phyloP scores from a whole-genome alignment of 2,329 filamentous ascomycete genomes.

The Phoma sp. region DNA sequence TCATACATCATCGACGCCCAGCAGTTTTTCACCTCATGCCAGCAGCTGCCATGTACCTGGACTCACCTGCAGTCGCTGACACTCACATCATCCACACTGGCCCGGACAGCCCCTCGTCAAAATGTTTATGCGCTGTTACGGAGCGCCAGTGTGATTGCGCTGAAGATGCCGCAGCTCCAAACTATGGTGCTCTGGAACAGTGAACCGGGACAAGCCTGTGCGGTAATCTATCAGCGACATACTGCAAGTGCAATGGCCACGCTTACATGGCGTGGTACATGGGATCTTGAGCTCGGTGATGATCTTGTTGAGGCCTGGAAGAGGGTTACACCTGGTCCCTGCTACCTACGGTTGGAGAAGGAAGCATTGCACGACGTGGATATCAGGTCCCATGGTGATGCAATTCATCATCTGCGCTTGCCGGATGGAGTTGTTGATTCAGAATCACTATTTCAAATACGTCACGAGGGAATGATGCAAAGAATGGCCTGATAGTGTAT shows the following conservation, averaged over 20 bases:
- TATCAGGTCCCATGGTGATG: slow-evolving; percentile 28
- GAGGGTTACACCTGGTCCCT: slow-evolving; percentile 24
- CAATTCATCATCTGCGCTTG: slow-evolving; percentile 29
- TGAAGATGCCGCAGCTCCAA: slow-evolving; percentile 31
- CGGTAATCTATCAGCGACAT: slow-evolving; percentile 29
- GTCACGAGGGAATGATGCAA: slow-evolving; percentile 26
- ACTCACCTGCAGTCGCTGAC: slow-evolving; percentile 28
- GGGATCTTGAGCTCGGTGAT: slow-evolving; percentile 27
- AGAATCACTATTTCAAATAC: slow-evolving; percentile 27
- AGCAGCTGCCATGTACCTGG: slow-evolving; percentile 31
- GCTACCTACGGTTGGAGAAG: slow-evolving; percentile 28
- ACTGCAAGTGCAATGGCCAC: slow-evolving; percentile 25
- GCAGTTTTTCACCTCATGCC: slow-evolving; percentile 30
- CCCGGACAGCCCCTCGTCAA: slow-evolving; percentile 23
- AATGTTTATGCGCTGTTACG: slow-evolving; percentile 27
- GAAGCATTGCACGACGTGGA: slow-evolving; percentile 27
- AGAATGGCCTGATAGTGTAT: slow-evolving; percentile 23
- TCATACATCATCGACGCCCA: slow-evolving; percentile 34
- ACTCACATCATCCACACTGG: slow-evolving; percentile 30
- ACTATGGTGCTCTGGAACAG: slow-evolving; percentile 33
- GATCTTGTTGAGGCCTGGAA: slow-evolving; percentile 28
- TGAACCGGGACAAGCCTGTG: slow-evolving; percentile 27
- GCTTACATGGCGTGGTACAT: slow-evolving; percentile 31
- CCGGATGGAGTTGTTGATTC: slow-evolving; percentile 28
- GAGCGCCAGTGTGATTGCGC: slow-evolving; percentile 28